phyloP scores from a whole-genome alignment of 495 filamentous ascomycete species.

The Parachaetomium inaequale region DNA sequence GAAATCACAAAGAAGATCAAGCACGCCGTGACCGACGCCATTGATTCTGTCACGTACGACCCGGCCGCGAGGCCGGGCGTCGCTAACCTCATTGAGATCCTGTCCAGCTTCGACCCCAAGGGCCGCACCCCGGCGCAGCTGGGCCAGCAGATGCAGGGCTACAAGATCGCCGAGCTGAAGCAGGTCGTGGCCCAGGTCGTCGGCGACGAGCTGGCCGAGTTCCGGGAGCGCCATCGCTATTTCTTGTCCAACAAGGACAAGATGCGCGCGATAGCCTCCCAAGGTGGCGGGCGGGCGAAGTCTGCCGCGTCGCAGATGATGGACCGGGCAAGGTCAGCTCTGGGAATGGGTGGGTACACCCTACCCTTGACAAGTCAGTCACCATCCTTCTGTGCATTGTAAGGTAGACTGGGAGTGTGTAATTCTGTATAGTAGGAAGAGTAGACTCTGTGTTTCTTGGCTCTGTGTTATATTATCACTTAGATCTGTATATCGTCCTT shows the following conservation, averaged over 20 bases:
- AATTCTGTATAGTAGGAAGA: background rate
- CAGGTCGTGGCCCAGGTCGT: conserved; percentile 55
- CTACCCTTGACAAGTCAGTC: too few relatives aligned
- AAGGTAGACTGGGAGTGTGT: background rate
- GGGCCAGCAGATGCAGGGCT: conserved; percentile 48
- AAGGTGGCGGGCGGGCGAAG: conserved; percentile 59
- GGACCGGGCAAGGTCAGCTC: conserved; percentile 52
- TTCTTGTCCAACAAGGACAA: conserved; percentile 45
- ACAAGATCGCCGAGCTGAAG: conserved; percentile 66
- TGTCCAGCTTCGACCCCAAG: conserved; percentile 57
- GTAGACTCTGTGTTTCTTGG: background rate
- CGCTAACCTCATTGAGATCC: conserved; percentile 76
- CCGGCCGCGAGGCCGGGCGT: conserved; percentile 69
- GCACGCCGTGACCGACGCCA: conserved; percentile 72
- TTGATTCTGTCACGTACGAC: conserved; percentile 64
- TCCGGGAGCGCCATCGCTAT: conserved; percentile 60
- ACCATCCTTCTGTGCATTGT: background rate
- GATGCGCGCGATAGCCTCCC: conserved; percentile 55
- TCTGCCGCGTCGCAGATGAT: conserved; percentile 67
- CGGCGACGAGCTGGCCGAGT: conserved; percentile 47
- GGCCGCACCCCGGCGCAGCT: conserved; percentile 51
- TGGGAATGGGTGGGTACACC: too few relatives aligned
- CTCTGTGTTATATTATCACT: too few relatives aligned
- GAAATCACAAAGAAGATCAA: conserved; percentile 64
- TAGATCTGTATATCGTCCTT: too few relatives aligned